Conservation (phyloP, 345 rosid species). For the Salix arbutifolia region DNA sequence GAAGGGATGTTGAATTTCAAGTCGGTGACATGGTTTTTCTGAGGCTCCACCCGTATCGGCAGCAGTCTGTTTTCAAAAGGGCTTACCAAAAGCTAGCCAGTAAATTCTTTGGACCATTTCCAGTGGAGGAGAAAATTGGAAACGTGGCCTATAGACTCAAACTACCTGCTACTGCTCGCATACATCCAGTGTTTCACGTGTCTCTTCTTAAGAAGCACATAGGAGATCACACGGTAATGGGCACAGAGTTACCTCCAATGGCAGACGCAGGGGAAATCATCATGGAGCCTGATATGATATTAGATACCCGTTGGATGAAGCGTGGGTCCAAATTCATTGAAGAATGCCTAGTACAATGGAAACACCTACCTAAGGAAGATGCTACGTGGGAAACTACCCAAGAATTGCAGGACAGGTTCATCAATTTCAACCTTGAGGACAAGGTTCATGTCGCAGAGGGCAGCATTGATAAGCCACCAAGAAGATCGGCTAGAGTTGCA, state of each 20-base stretch:
- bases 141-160: neutral
- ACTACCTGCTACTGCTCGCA: neutral
- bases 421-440: neutral
- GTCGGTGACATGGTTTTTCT: neutral
- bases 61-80: neutral
- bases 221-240: too few relatives aligned
- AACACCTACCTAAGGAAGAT: neutral
- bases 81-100: neutral
- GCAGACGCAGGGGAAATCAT: neutral
- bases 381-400: neutral
- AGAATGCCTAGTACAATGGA: neutral
- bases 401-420: neutral
- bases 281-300: neutral
- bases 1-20: neutral
- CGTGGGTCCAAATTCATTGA: neutral
- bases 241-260: neutral
- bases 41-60: neutral
- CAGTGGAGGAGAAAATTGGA: neutral
- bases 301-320: neutral
- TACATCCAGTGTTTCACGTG: neutral
- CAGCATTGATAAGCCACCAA: too few relatives aligned
- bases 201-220: too few relatives aligned
- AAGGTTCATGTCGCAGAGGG: too few relatives aligned
- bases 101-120: neutral
- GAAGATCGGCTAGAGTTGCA: too few relatives aligned